These are phyloP conservation scores for Russula compacta DNA, from an alignment of 768 basidiomycete genomes.

Conservation along the genomic window DNA sequence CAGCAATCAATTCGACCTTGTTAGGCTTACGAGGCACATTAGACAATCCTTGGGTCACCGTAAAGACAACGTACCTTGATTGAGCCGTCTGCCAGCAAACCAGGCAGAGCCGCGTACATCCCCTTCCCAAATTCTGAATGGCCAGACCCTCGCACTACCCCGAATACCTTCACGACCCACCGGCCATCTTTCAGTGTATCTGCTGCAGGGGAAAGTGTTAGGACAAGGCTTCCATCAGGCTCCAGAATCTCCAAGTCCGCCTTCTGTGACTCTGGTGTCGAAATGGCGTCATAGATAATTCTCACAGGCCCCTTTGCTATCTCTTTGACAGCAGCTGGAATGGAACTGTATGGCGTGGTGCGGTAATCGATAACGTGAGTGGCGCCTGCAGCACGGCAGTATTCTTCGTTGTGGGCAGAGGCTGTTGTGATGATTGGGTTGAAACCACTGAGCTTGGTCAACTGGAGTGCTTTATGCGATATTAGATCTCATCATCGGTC, in stretches of 20 bases:
- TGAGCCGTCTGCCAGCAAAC: slow-evolving; percentile 3
- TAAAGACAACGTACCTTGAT: slow-evolving; percentile 11
- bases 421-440: slow-evolving; percentile 19
- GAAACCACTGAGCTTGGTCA: slow-evolving; percentile 19
- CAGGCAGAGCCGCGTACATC: slow-evolving; percentile 2
- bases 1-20: slow-evolving; percentile 21
- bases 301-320: slow-evolving; percentile 13
- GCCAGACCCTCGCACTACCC: neutral
- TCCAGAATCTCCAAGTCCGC: slow-evolving; percentile 16
- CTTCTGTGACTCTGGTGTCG: slow-evolving; percentile 10
- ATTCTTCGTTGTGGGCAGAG: slow-evolving; percentile 8
- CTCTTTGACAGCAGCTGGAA: slow-evolving; percentile 11
- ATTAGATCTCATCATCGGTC: neutral
- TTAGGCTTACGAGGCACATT: slow-evolving; percentile 18
- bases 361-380: slow-evolving; percentile 21
- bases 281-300: slow-evolving; percentile 18
- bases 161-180: neutral
- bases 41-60: neutral
- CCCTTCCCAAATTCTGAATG: slow-evolving; percentile 2
- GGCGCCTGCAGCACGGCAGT: slow-evolving; percentile 13
- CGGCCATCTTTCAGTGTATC: neutral
- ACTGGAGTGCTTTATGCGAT: slow-evolving; percentile 9
- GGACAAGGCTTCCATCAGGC: slow-evolving; percentile 13
- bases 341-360: neutral
- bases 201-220: neutral